Conservation (phyloP, 108 stramenopile species). For the Pseudonitzschia multiseries region DNA sequence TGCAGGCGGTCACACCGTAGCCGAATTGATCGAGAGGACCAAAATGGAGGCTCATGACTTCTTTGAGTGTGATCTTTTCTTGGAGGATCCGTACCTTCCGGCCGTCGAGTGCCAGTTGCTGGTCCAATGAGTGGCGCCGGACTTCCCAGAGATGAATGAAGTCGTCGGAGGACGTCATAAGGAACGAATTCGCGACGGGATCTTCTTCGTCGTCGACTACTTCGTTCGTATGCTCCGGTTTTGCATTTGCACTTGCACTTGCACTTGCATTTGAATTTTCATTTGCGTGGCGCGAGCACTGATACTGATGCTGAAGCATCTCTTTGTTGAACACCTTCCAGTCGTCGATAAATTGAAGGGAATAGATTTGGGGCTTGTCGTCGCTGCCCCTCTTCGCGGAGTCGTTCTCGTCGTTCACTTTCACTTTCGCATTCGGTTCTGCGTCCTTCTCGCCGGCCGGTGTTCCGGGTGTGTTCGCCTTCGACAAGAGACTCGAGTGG, state of each 20-base stretch:
- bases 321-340: slow-evolving; percentile 43
- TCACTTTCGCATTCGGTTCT: too few relatives aligned
- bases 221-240: too few relatives aligned
- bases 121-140: slow-evolving; percentile 6
- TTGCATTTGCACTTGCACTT: background rate
- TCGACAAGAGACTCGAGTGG: slow-evolving; percentile 53
- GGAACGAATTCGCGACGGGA: slow-evolving; percentile 36
- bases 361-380: slow-evolving; percentile 79
- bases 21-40: slow-evolving; percentile 30
- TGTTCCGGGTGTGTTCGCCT: background rate
- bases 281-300: background rate
- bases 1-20: slow-evolving; percentile 50
- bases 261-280: background rate
- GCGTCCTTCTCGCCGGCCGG: background rate
- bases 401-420: slow-evolving; percentile 16
- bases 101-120: slow-evolving; percentile 9
- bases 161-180: slow-evolving; percentile 82
- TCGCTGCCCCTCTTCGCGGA: slow-evolving; percentile 41
- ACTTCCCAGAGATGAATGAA: slow-evolving; percentile 77
- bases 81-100: slow-evolving; percentile 19
- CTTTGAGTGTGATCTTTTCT: slow-evolving; percentile 31
- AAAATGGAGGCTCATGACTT: slow-evolving; percentile 65
- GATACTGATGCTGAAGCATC: background rate
- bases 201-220: too few relatives aligned
- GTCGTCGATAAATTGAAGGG: slow-evolving; percentile 78